phyloP scores from a whole-genome alignment of 768 basidiomycete genomes.

The Russula ochroleuca region DNA sequence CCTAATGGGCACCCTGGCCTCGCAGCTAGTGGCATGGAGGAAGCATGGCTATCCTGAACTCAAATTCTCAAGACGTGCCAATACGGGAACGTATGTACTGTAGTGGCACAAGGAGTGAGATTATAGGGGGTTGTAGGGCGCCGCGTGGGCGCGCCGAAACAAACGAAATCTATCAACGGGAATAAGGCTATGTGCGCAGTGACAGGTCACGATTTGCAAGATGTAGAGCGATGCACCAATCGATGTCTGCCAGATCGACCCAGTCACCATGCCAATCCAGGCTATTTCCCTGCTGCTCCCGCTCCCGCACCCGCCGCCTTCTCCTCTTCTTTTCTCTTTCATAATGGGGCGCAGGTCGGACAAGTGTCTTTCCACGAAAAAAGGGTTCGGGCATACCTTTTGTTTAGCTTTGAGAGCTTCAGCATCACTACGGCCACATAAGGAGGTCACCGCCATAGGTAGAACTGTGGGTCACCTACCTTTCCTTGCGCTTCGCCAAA shows the following conservation, averaged over 20 bases:
- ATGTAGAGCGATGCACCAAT: conserved; percentile 7
- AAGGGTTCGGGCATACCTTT: conserved; percentile 49
- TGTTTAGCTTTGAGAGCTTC: conserved; percentile 73
- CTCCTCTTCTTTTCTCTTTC: conserved; percentile 35
- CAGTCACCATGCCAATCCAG: conserved; percentile 3
- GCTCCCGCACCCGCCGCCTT: conserved; percentile 24
- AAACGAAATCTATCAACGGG: background rate
- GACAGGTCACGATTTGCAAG: conserved; percentile 14
- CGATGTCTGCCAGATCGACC: conserved; percentile 27
- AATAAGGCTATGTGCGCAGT: background rate
- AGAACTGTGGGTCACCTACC: conserved; percentile 44
- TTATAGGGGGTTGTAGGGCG: background rate
- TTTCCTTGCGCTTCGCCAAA: conserved; percentile 69
- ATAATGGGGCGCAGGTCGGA: conserved; percentile 7
- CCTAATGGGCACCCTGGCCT: background rate
- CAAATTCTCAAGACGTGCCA: background rate
- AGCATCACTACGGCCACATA: conserved; percentile 55
- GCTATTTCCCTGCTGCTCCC: conserved; percentile 29
- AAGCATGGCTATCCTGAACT: conserved; percentile 12
- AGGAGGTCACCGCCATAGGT: conserved; percentile 31
- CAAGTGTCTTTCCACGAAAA: too few relatives aligned
- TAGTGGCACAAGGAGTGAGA: background rate
- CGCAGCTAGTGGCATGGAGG: conserved; percentile 3
- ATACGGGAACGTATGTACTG: background rate
- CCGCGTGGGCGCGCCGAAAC: background rate